phyloP scores from a whole-genome alignment of 345 rosid species.

The Psidium friedrichsthalianum region DNA sequence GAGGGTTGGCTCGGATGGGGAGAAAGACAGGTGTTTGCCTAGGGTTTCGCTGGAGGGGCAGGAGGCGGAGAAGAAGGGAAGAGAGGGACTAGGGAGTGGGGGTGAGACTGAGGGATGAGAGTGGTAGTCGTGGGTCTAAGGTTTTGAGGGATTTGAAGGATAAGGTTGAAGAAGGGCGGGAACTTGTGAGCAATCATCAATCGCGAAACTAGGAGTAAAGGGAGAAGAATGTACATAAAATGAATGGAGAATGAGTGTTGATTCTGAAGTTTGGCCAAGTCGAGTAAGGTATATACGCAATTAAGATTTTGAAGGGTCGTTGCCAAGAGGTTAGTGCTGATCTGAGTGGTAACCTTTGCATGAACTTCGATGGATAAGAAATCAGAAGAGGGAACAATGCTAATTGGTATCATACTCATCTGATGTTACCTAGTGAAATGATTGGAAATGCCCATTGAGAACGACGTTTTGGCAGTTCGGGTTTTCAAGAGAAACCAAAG shows the following conservation, averaged over 20 bases:
- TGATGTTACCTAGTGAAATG: background rate
- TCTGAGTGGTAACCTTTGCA: background rate
- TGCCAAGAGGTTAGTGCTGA: background rate
- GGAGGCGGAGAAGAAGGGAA: conserved; percentile 2
- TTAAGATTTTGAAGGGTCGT: background rate
- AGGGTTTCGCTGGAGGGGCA: conserved; percentile 27
- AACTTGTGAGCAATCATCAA: background rate
- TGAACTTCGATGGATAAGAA: background rate
- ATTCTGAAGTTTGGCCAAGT: background rate
- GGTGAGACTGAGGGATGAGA: conserved; percentile 10
- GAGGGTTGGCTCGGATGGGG: conserved; percentile 40
- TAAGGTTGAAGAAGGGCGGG: conserved; percentile 20
- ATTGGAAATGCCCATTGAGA: background rate
- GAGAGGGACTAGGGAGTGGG: conserved; percentile 12
- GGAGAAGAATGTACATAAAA: background rate
- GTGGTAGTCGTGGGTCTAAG: conserved; percentile 3
- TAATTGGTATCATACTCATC: background rate
- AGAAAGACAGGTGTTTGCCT: conserved; percentile 24
- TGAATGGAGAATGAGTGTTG: background rate
- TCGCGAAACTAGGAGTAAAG: background rate
- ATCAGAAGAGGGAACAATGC: background rate
- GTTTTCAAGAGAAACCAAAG: conserved; percentile 23
- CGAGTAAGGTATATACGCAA: background rate
- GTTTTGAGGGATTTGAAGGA: conserved; percentile 17
- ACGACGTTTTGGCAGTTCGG: background rate